phyloP scores from a whole-genome alignment of 1,284 basidiomycete genomes.

The Moesziomyces sp. region DNA sequence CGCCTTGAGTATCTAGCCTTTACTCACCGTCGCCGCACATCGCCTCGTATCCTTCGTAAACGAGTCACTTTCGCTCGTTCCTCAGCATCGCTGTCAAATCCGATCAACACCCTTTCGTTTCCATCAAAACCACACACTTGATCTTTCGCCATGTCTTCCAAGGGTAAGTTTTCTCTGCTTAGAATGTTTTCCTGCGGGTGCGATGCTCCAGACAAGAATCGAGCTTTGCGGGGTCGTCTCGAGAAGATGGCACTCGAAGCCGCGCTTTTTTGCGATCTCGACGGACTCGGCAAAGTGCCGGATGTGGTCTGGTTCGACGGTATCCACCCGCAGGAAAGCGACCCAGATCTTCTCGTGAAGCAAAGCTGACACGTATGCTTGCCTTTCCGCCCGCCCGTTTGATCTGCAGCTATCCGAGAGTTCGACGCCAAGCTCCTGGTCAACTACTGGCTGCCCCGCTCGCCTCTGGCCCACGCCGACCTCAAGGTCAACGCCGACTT shows the following conservation, averaged over 20 bases:
- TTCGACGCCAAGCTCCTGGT: constrained; percentile 67
- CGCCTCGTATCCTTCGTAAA: constrained; percentile 5
- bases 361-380: constrained; percentile 1
- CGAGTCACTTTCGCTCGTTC: constrained; percentile 4
- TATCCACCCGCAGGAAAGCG: not conserved
- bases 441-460: constrained; percentile 67
- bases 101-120: not conserved
- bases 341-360: not conserved
- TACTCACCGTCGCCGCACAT: constrained; percentile 39
- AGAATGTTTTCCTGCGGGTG: too few relatives aligned
- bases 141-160: constrained; percentile 48
- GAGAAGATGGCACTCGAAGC: not conserved
- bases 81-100: constrained; percentile 7
- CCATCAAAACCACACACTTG: constrained; percentile 8
- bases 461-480: constrained; percentile 60
- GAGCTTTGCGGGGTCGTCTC: too few relatives aligned
- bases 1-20: constrained; percentile 53
- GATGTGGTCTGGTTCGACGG: too few relatives aligned
- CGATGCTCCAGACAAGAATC: too few relatives aligned
- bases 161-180: constrained; percentile 36
- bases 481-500: constrained; percentile 60
- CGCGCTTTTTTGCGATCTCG: too few relatives aligned
- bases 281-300: too few relatives aligned
- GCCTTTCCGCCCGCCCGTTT: not conserved
- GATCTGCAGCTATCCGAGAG: constrained; percentile 60